Evolutionary conservation across 345 rosid genomes (phyloP), one percentile per base, ranked within the genome.

Genomic region (Melaleuca quinquenervia): DNA sequence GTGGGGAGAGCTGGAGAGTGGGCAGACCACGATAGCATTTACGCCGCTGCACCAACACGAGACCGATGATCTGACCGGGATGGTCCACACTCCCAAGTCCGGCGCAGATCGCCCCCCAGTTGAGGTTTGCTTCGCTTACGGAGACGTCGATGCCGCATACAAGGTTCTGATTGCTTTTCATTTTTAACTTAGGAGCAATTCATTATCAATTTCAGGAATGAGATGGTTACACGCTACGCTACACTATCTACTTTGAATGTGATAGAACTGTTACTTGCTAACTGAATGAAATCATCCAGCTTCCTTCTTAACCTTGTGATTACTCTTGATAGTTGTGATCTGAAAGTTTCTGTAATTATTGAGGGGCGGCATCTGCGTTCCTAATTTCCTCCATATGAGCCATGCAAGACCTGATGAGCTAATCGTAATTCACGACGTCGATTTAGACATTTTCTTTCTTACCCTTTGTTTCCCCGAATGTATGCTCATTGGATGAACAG

Each of bases 1-100:
- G 89, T 96, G 98, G 98, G 97, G 95, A 78, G 97, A 96, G 92
- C 91, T 94, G 83, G 98, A 95, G 85, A 96, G 96, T 45, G 98
- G 98, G 24, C 93, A 92, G 87, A 96, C 98, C 18, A 97, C 98
- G 50, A 90, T 95, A 60, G 98, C 99, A 1, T 96, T 96, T 89
- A 94, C 98, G 44, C 94, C 95, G 21, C 48, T 56, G 51, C 99
- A 94, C 90, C 98, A 97, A 84, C 93, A 87, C 56, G 98, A 97
- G 92, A 97, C 98, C 0, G 98, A 96, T 49, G 91, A 91, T 15
- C 84, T 93, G n/a, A 93, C 92, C 2, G 96, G 98, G 8, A 85
- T n/a, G n/a, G 94, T 95, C n/a, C 92, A 88, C 80, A 62, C 87
- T 41, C 91, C 95, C 0, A 89, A 60, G 3, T 86, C 91, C 36